phyloP scores from a whole-genome alignment of 2,329 filamentous ascomycete species.

The Sporothrix dimorphospora region DNA sequence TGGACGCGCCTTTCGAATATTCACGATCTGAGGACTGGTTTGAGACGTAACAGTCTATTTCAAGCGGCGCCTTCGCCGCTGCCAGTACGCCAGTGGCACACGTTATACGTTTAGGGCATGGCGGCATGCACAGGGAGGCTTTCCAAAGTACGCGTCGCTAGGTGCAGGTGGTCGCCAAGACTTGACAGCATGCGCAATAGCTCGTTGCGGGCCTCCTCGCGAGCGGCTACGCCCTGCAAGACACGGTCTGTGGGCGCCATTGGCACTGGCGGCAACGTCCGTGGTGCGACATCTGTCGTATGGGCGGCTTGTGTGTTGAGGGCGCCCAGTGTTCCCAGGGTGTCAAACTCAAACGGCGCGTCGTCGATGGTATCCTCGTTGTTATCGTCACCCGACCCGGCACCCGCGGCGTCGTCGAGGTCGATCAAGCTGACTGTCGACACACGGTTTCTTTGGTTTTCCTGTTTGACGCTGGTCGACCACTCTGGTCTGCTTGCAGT shows the following conservation, averaged over 20 bases:
- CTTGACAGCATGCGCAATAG: conserved; percentile 42
- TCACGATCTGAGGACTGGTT: not conserved
- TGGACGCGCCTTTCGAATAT: not conserved
- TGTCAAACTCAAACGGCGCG: conserved; percentile 51
- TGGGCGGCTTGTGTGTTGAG: too few relatives aligned
- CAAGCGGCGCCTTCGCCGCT: too few relatives aligned
- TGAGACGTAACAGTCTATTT: too few relatives aligned
- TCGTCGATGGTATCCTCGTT: conserved; percentile 39
- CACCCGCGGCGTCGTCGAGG: not conserved
- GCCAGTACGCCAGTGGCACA: too few relatives aligned
- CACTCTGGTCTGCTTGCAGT: too few relatives aligned
- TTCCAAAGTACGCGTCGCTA: conserved; percentile 38
- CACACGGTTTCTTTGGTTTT: not conserved
- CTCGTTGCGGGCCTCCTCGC: conserved; percentile 41
- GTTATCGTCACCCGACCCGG: not conserved
- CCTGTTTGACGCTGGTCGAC: not conserved
- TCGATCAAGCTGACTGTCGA: conserved; percentile 3
- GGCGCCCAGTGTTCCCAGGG: not conserved
- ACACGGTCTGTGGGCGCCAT: conserved; percentile 50
- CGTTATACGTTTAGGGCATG: not conserved
- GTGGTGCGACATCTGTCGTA: not conserved
- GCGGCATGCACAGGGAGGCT: conserved; percentile 37
- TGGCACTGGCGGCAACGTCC: not conserved
- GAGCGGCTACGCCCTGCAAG: conserved; percentile 44
- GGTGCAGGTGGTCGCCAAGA: conserved; percentile 41